phyloP scores from a whole-genome alignment of 352 stramenopile species.

The Pythium phragmitis region DNA sequence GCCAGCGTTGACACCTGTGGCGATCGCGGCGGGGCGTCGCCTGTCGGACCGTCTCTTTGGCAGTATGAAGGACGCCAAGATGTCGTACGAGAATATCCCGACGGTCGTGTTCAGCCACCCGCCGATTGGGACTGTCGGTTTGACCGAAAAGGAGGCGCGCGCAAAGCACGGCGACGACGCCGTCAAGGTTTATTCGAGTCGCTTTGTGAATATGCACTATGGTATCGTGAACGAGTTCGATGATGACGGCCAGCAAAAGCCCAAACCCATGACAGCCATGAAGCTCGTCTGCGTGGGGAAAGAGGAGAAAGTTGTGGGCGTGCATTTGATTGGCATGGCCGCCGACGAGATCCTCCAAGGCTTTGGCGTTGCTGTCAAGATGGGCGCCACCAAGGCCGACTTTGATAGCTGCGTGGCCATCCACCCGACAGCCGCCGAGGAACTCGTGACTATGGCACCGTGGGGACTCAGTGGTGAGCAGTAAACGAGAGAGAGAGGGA shows the following conservation, averaged over 20 bases:
- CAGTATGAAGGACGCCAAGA: constrained; percentile 62
- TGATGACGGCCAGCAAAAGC: constrained; percentile 49
- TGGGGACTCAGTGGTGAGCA: constrained; percentile 51
- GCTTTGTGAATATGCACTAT: constrained; percentile 96
- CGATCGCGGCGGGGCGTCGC: constrained; percentile 84
- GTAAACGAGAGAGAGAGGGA: constrained; percentile 2
- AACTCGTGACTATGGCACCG: constrained; percentile 95
- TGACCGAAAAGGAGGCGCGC: constrained; percentile 92
- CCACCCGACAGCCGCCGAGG: constrained; percentile 95
- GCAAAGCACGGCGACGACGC: constrained; percentile 92
- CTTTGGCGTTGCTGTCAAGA: constrained; percentile 98
- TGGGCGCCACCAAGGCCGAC: constrained; percentile 97
- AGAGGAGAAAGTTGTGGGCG: constrained; percentile 93
- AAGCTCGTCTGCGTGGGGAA: constrained; percentile 92
- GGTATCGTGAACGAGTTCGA: constrained; percentile 55
- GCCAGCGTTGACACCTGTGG: constrained; percentile 77
- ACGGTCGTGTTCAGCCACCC: constrained; percentile 98
- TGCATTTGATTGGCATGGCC: constrained; percentile 95
- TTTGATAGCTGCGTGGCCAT: constrained; percentile 96
- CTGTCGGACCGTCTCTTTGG: constrained; percentile 92
- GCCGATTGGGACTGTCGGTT: constrained; percentile 93
- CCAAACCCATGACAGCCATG: constrained; percentile 94
- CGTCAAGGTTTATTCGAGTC: constrained; percentile 95
- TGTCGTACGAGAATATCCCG: constrained; percentile 94
- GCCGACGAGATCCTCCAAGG: constrained; percentile 99